Base-by-base conservation (phyloP, 2,329 filamentous ascomycete species). In the Colletotrichum trifolii region DNA sequence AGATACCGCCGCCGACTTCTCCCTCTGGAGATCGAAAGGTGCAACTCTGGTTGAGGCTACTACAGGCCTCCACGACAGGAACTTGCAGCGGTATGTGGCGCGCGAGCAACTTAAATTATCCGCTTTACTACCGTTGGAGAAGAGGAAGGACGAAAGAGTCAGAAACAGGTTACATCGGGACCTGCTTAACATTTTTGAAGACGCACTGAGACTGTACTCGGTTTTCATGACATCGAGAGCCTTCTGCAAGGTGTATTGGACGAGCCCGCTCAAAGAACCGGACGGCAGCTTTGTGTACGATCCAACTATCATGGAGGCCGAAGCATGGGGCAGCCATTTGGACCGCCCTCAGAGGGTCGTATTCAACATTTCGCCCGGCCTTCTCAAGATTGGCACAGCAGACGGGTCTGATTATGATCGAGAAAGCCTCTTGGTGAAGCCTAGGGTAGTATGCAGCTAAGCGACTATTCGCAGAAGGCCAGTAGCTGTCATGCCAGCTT, bases 331-430 rank as follows among this genome's bases (percentile, higher is more conserved):
- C 0, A 33, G n/a, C 2, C 40, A 62, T 5, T 13, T 49, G 2
- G 38, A 39, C 5, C 1, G 8, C 6, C 1, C 6, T 2, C 55
- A 33, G 7, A 11, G 2, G 1, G 46, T 66, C 2, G 1, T 36
- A 0, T n/a, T 56, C 3, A 13, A 7, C 6, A 47, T 57, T 11
- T 57, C 63, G 1, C 67, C 64, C 0, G 38, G 13, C 1, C 48
- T 67, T 0, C 4, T 54, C 3, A 69, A 68, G 35, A 1, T 13
- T 13, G 67, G 66, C 15, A 69, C 52, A 10, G 62, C 66, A 1
- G 60, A 69, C 38, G 67, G 67, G 7, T 33, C 55, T 13, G 11
- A 42, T 17, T 68, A 68, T 43, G 62, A 64, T 36, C 15, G 54
- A 9, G 5, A 13, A 2, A 43, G 34, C 2, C 38, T 53, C 5